Evolutionary conservation across 2,329 filamentous ascomycete species (phyloP).

Genomic region (Juglanconis juglandina): DNA sequence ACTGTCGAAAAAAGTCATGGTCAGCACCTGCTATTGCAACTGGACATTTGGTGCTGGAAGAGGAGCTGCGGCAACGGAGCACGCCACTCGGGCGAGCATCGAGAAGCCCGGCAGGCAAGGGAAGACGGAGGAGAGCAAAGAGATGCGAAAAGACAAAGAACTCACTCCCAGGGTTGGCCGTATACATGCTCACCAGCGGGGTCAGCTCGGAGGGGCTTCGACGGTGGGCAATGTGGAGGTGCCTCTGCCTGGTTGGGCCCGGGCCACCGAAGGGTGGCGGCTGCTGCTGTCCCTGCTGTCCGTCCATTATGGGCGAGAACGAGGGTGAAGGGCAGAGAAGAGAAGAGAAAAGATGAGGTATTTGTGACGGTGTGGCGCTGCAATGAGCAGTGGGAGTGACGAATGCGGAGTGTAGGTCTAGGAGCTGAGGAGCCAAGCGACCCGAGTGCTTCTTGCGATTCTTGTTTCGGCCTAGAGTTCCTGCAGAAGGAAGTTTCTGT

Average conservation of each 20-base stretch:
- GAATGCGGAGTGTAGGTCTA: not conserved
- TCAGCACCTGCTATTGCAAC: constrained; percentile 5
- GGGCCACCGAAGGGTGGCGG: constrained; percentile 54
- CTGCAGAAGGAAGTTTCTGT: constrained; percentile 3
- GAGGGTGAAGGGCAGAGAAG: not conserved
- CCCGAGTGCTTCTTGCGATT: not conserved
- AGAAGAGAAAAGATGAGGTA: constrained; percentile 18
- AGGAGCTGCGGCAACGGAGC: not conserved
- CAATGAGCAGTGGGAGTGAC: not conserved
- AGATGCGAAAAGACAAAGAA: constrained; percentile 22
- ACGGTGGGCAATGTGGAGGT: constrained; percentile 91
- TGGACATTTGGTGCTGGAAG: not conserved
- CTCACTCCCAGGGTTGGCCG: constrained; percentile 60
- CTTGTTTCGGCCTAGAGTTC: not conserved
- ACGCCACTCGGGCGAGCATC: not conserved
- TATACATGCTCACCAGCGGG: constrained; percentile 90
- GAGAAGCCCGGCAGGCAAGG: not conserved
- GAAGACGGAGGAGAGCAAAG: not conserved
- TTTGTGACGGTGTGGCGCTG: too few relatives aligned
- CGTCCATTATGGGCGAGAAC: constrained; percentile 56
- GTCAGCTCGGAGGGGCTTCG: constrained; percentile 96
- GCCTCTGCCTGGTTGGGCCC: constrained; percentile 77
- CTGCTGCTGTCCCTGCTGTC: constrained; percentile 52
- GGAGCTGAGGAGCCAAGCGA: not conserved
- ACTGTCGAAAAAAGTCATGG: constrained; percentile 49